phyloP scores from a whole-genome alignment of 345 rosid species.

The Eucalyptus marginata region DNA sequence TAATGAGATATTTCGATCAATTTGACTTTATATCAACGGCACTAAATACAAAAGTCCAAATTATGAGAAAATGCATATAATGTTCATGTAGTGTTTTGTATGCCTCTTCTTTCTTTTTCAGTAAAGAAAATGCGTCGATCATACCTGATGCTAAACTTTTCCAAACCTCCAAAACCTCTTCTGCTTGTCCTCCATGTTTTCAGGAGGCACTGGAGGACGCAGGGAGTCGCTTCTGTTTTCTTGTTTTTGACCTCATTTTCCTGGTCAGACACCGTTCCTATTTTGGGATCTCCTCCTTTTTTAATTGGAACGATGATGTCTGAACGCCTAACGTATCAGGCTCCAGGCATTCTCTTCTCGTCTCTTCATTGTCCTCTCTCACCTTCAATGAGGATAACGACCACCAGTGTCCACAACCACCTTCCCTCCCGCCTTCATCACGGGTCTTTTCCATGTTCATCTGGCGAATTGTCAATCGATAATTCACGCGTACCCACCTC shows the following conservation, averaged over 20 bases:
- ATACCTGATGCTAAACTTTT: background rate
- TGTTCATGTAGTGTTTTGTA: background rate
- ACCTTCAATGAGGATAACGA: background rate
- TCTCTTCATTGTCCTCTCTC: background rate
- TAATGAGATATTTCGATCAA: background rate
- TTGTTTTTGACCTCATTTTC: background rate
- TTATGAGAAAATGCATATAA: background rate
- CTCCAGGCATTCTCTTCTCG: background rate
- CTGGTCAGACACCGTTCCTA: background rate
- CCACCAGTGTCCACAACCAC: background rate
- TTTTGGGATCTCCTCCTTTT: background rate
- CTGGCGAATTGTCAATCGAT: background rate
- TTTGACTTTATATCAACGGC: background rate
- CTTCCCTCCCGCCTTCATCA: background rate
- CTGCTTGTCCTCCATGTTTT: background rate
- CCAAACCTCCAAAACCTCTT: background rate
- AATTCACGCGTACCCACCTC: background rate
- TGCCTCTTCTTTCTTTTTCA: background rate
- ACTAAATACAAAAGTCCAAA: background rate
- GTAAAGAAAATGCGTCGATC: background rate
- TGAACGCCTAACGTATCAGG: background rate
- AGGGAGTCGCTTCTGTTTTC: background rate
- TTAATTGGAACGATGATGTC: background rate
- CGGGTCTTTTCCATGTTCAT: background rate
- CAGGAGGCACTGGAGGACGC: background rate